These are phyloP conservation scores for Gynostemma pentaphyllum DNA, from an alignment of 306 rosid genomes.

Conservation along the genomic window DNA sequence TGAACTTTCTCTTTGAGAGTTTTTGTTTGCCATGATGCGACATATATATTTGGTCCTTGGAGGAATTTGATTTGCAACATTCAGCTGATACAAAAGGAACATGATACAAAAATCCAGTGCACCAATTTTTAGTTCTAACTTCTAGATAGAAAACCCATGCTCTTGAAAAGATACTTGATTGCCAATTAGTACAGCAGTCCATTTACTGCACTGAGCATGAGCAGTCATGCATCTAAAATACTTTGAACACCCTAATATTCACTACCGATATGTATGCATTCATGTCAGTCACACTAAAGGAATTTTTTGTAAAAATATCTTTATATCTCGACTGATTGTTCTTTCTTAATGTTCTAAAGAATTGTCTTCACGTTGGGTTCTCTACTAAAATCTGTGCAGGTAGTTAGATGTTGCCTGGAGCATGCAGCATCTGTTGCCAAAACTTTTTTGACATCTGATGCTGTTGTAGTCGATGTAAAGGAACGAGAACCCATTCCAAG, in stretches of 20 bases:
- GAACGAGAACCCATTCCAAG: conserved; percentile 26
- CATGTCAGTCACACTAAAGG: no score
- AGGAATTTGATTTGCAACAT: background rate
- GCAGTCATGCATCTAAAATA: no score
- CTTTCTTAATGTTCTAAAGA: no score
- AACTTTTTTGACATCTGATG: conserved; percentile 63
- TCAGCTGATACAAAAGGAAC: conserved; percentile 2
- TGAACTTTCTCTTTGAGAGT: conserved; percentile 1
- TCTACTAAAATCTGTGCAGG: conserved; percentile 30
- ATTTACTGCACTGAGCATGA: no score
- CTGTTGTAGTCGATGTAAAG: conserved; percentile 61
- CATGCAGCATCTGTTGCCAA: conserved; percentile 85
- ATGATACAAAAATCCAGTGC: background rate
- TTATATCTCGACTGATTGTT: no score
- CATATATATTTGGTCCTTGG: background rate
- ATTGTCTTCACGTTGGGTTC: background rate
- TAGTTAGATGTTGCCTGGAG: conserved; percentile 87
- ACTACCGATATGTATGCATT: no score
- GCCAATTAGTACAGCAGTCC: no score
- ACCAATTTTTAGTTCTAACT: background rate
- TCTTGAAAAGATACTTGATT: no score
- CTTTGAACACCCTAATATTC: no score
- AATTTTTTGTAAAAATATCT: no score
- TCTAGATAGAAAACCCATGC: no score
- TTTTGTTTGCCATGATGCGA: background rate